Conservation (phyloP, 2,329 filamentous ascomycete genomes). For the Sclerotinia spermophila region DNA sequence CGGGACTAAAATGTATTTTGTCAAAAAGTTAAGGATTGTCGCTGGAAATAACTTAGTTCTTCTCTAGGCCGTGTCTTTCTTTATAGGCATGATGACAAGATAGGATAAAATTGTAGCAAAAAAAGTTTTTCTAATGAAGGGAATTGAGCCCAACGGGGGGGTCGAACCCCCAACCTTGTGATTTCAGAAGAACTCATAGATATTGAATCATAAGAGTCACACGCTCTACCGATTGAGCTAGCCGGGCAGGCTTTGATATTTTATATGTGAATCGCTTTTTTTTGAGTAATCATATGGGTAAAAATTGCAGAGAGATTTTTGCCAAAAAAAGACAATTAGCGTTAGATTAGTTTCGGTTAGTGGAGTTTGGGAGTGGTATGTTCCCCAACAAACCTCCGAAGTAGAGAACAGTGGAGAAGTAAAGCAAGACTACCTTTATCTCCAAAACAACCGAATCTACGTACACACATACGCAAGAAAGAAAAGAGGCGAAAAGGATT, state of each 20-base stretch:
- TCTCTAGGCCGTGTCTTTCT: too few relatives aligned
- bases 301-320: too few relatives aligned
- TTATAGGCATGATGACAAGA: too few relatives aligned
- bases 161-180: conserved; percentile 14
- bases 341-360: not conserved
- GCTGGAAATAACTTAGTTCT: not conserved
- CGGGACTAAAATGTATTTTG: not conserved
- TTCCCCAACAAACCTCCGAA: not conserved
- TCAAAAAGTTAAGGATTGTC: not conserved
- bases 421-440: too few relatives aligned
- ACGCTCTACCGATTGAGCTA: conserved; percentile 38
- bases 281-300: not conserved
- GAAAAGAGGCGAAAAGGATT: too few relatives aligned
- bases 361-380: not conserved
- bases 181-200: conserved; percentile 6
- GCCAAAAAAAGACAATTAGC: not conserved
- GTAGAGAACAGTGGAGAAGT: not conserved
- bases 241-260: conserved; percentile 21
- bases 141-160: conserved; percentile 12
- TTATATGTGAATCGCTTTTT: fast-evolving
- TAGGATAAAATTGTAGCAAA: not conserved
- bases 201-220: conserved; percentile 30
- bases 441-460: not conserved
- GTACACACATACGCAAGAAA: not conserved
- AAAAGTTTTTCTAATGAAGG: not conserved